phyloP scores from a whole-genome alignment of 257 asterid species.

The Apocynum venetum region DNA sequence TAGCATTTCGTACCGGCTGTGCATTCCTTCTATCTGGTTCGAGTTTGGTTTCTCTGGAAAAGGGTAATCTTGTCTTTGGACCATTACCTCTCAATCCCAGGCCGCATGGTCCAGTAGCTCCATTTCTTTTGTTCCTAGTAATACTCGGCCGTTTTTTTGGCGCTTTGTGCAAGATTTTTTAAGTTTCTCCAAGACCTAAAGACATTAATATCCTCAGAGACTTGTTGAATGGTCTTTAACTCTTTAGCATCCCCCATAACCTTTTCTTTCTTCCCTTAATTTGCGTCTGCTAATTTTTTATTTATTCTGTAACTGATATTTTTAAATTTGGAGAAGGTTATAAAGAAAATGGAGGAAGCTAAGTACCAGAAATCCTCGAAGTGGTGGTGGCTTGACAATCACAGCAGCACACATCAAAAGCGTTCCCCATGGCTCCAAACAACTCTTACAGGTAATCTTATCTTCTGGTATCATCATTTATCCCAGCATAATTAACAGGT shows the following conservation, averaged over 20 bases:
- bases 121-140: neutral
- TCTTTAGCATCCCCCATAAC: neutral
- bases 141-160: neutral
- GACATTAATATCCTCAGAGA: neutral
- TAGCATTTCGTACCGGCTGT: neutral
- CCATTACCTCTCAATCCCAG: neutral
- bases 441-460: conserved; percentile 55
- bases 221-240: neutral
- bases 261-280: neutral
- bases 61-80: neutral
- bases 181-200: neutral
- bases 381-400: conserved; percentile 83
- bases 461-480: neutral
- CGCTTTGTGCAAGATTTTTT: neutral
- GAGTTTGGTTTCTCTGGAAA: neutral
- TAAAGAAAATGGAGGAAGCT: conserved; percentile 35
- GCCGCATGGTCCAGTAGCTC: neutral
- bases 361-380: conserved; percentile 44
- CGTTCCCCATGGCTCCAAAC: conserved; percentile 87
- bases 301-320: neutral
- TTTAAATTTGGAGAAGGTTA: neutral
- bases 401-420: conserved; percentile 25
- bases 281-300: neutral
- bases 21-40: neutral
- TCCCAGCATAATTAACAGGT: too few relatives aligned